Evolutionary conservation across 768 basidiomycete species (phyloP).

Genomic region (Nidularia sp.): DNA sequence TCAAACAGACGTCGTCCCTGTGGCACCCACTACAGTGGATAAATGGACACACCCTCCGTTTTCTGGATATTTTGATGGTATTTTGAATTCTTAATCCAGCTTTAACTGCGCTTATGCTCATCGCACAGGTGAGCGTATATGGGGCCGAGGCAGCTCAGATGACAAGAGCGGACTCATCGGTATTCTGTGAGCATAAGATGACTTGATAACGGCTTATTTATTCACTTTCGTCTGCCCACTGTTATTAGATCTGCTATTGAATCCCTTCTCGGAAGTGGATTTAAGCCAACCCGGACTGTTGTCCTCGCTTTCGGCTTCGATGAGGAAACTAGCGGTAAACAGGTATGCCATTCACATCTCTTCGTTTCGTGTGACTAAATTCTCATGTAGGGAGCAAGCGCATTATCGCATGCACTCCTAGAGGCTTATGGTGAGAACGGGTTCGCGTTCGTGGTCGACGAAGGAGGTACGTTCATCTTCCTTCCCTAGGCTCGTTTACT

Average conservation of each 20-base stretch:
- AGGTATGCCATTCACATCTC: constrained; percentile 21
- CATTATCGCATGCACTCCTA: constrained; percentile 43
- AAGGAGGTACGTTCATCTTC: constrained; percentile 58
- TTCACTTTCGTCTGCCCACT: neutral
- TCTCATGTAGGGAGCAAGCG: constrained; percentile 45
- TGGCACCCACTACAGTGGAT: constrained; percentile 47
- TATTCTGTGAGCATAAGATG: constrained; percentile 40
- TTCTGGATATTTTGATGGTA: constrained; percentile 59
- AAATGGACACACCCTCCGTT: constrained; percentile 63
- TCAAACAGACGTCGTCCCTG: constrained; percentile 67
- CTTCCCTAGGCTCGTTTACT: neutral
- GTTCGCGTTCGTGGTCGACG: constrained; percentile 81
- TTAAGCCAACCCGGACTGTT: constrained; percentile 58
- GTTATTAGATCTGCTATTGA: constrained; percentile 50
- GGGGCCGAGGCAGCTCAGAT: constrained; percentile 74
- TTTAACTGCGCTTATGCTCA: neutral
- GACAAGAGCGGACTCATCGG: constrained; percentile 75
- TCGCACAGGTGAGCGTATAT: constrained; percentile 43
- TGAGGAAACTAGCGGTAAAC: constrained; percentile 59
- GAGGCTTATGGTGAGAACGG: constrained; percentile 65
- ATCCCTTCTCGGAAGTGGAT: constrained; percentile 56
- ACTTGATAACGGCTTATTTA: neutral
- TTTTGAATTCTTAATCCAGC: neutral
- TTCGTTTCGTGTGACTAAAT: too few relatives aligned
- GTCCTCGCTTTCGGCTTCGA: constrained; percentile 73